Base-by-base conservation (phyloP, 495 filamentous ascomycete species). In the Lophium mytilinum region DNA sequence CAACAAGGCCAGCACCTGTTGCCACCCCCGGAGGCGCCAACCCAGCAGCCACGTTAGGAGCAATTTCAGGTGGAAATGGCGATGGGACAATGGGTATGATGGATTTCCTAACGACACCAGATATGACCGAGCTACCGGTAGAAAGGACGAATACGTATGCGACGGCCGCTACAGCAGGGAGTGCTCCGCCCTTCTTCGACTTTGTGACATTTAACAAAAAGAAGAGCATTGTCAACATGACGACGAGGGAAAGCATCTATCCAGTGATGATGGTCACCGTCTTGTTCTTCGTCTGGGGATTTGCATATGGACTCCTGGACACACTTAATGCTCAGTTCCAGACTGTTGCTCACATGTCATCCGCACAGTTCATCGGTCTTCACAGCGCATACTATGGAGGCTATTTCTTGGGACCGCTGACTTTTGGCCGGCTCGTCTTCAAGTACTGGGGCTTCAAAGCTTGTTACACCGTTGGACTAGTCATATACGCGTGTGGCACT, bases 121-220 rank as follows among this genome's bases (percentile, higher is more conserved):
- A 78, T 18, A 73, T 73, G 69, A 57, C 46, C 11, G 63, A 65
- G 61, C 42, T 67, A 21, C 57, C 68, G 5, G 18, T 63, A 8
- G 17, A 57, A 0, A 52, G 63, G 24, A 56, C 66, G 48, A 40
- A 69, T 40, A 51, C 62, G 58, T 30, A 24, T 48, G 21, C 45
- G 37, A 70, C 69, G 14, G 53, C 55, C 15, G 52, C 45, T 17
- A 70, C 68, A 1, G 67, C 66, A 35, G 67, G 61, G 3, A 60
- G 64, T n/a, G 75, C 68, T 15, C 56, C 66, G 4, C 79, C 74
- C 0, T 80, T 83, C 60, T 91, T 92, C 66, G 88, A 89, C 39
- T 95, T 95, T 62, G 87, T 94, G 57, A 88, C 90, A 59, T 83
- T 93, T 77, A 80, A 79, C 18, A 54, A 78, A 30, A 83, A 84